phyloP scores from a whole-genome alignment of 495 filamentous ascomycete species.

The Staphylotrichum tortipilum region DNA sequence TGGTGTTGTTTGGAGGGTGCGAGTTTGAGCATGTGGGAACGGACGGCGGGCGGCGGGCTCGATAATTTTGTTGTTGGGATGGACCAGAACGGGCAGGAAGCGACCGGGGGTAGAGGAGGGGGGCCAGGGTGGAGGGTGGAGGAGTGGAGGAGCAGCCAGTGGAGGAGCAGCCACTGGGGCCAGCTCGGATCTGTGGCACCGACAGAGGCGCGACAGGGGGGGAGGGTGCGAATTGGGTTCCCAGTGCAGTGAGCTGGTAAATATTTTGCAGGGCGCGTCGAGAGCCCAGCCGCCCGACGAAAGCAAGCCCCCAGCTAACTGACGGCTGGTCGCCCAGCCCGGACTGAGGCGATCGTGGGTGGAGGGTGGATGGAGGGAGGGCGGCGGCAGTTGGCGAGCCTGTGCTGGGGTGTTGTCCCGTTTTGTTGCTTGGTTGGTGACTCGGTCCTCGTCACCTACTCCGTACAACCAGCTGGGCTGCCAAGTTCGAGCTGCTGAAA shows the following conservation, averaged over 20 bases:
- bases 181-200: conserved; percentile 6
- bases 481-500: too few species aligned
- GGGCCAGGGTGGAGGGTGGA: too few species aligned
- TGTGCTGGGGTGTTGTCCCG: too few species aligned
- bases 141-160: too few species aligned
- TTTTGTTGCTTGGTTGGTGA: neutral
- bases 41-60: conserved; percentile 3
- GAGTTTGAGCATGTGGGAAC: neutral
- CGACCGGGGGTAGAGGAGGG: too few species aligned
- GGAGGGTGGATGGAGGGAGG: too few species aligned
- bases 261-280: conserved; percentile 1
- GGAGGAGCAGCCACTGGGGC: neutral
- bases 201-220: too few species aligned
- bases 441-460: neutral
- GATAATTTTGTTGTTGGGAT: conserved; percentile 10
- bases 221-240: conserved; percentile 6
- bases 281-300: conserved; percentile 5
- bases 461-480: neutral
- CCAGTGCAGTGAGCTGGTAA: neutral
- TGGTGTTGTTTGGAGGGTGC: neutral
- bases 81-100: too few species aligned
- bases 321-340: too few species aligned
- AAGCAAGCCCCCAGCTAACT: too few species aligned
- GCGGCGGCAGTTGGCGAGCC: neutral
- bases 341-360: neutral